Conservation (phyloP, 768 basidiomycete genomes). For the Mycena sanguinolenta region DNA sequence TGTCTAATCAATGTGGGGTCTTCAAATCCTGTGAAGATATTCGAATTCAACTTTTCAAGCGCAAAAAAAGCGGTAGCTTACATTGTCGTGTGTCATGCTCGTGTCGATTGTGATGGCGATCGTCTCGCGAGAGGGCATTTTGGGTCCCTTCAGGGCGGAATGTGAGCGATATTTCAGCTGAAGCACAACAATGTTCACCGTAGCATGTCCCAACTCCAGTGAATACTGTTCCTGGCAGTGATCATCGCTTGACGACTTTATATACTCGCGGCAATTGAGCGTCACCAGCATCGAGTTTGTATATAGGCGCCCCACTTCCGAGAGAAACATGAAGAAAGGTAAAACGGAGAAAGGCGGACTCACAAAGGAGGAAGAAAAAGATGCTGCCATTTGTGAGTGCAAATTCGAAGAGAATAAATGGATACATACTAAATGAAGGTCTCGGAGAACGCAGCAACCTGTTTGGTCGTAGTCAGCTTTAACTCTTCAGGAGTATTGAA, state of each 20-base stretch:
- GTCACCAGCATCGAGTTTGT: slow-evolving; percentile 36
- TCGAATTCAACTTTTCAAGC: no score
- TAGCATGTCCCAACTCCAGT: slow-evolving; percentile 4
- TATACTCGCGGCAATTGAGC: slow-evolving; percentile 35
- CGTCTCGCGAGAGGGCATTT: no score
- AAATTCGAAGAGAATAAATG: no score
- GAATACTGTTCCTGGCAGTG: slow-evolving; percentile 27
- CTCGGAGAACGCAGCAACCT: slow-evolving; percentile 26
- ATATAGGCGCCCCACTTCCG: slow-evolving; percentile 31
- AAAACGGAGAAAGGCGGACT: not conserved
- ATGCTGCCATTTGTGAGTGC: slow-evolving; percentile 16
- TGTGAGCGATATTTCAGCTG: no score
- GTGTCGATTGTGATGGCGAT: no score
- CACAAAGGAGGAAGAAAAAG: slow-evolving; percentile 35
- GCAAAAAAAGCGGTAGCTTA: no score
- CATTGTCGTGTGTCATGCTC: no score
- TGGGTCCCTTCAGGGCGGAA: no score
- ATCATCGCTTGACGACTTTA: slow-evolving; percentile 1
- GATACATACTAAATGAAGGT: slow-evolving; percentile 33
- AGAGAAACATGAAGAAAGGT: not conserved
- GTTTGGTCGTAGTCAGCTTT: not conserved
- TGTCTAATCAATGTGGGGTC: no score
- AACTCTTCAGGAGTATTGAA: no score
- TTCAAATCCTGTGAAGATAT: no score
- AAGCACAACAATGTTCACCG: no score